Evolutionary conservation across 2,329 filamentous ascomycete species (phyloP), one percentile per base, ranked within the genome.

Genomic region (Aspergillus versicolor): DNA sequence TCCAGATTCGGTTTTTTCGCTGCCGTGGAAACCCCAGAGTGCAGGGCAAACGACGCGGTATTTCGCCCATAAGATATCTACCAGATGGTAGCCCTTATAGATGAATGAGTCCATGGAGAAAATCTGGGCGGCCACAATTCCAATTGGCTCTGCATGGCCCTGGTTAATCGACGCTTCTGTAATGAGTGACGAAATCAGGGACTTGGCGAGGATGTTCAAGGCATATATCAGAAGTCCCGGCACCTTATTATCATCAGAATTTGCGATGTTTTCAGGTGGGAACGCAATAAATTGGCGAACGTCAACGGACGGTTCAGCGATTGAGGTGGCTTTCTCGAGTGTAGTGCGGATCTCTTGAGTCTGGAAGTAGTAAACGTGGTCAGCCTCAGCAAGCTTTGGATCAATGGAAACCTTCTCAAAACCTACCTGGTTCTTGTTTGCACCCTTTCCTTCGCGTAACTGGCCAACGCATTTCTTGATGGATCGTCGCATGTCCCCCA

Each of bases 11-110:
- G 87, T 95, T 60, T 82, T 86, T 70, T 96, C 91, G 60, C 80
- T 86, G 22, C 91, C 92, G 43, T 85, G 82, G 62, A 92, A 85
- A 17, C 93, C 93, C 70, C 95, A 97, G 0, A 99, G 79, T 1
- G 92, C 87, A 0, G 94, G 93, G 66, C 91, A 96, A 3, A 85
- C 81, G 15, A 89, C 81, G 58, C 92, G 86, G 67, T 90, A 89
- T 73, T 97, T 97, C 54, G 92, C 88, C 67, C 96, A 88, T 30
- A 97, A 80, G 58, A 97, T 90, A 69, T 95, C 90, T 52, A 91
- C 87, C 57, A 96, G 79, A 1, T 87, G 82, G 47, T 82, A 75
- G 8, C 85, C 88, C 50, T 87, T 82, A 81, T 86, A 89, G 53
- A 83, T 79, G 67, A 90, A 89, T 15, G 84, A 81, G 17, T 84